phyloP scores from a whole-genome alignment of 1,284 basidiomycete genomes.

The Mycena sp. region DNA sequence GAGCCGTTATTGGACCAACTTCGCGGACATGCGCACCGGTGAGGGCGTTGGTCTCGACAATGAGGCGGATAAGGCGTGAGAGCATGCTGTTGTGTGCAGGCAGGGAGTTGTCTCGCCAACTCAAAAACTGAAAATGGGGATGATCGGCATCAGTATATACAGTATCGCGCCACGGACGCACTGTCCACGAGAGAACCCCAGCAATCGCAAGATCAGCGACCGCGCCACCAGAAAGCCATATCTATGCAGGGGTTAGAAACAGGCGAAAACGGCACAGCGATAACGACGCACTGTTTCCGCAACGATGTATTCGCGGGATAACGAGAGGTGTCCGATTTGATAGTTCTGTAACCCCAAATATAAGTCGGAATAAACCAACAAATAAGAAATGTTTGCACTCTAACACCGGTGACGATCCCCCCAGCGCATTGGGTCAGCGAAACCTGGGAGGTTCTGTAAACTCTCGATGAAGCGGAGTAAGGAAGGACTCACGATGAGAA shows the following conservation, averaged over 20 bases:
- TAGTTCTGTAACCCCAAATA: slow-evolving; percentile 16
- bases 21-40: slow-evolving; percentile 18
- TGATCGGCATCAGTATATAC: background rate
- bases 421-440: slow-evolving; percentile 25
- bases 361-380: background rate
- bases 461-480: background rate
- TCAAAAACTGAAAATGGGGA: slow-evolving; percentile 10
- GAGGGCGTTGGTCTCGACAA: slow-evolving; percentile 30
- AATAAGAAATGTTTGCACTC: slow-evolving; percentile 1
- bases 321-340: slow-evolving; percentile 25
- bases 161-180: background rate
- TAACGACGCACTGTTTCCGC: slow-evolving; percentile 22
- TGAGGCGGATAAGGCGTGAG: slow-evolving; percentile 22
- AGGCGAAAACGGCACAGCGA: background rate
- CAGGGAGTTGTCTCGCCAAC: slow-evolving; percentile 1
- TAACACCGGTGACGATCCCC: slow-evolving; percentile 23
- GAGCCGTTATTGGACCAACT: background rate
- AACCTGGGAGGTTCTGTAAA: slow-evolving; percentile 11
- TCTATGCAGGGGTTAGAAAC: slow-evolving; percentile 2
- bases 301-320: slow-evolving; percentile 25
- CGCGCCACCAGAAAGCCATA: slow-evolving; percentile 27
- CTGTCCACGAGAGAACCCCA: slow-evolving; percentile 26
- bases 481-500: background rate
- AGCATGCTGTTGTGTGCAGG: slow-evolving; percentile 5
- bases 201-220: slow-evolving; percentile 31